These are phyloP conservation scores for Hericium coralloides DNA, from an alignment of 768 basidiomycete genomes.

Conservation along the genomic window DNA sequence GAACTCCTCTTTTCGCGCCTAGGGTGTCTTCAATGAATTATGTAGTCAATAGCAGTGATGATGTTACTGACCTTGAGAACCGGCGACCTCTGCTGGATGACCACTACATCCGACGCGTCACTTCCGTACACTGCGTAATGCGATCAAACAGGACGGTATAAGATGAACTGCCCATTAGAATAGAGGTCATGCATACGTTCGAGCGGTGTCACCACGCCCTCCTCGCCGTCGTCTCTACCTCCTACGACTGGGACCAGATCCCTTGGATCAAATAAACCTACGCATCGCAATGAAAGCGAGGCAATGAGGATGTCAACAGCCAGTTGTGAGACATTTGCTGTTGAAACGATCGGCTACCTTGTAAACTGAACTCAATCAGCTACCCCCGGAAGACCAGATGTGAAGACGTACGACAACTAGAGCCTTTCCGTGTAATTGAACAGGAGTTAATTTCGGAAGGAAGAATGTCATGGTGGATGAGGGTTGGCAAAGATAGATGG, in stretches of 20 bases:
- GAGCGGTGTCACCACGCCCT: slow-evolving; percentile 62
- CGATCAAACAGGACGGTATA: slow-evolving; percentile 4
- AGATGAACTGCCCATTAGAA: background rate
- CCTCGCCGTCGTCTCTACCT: slow-evolving; percentile 49
- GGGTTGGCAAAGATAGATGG: too few relatives aligned
- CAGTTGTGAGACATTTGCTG: slow-evolving; percentile 76
- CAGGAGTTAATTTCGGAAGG: background rate
- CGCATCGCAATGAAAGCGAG: slow-evolving; percentile 46
- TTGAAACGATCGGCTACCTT: slow-evolving; percentile 62
- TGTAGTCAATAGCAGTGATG: background rate
- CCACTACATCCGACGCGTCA: slow-evolving; percentile 36
- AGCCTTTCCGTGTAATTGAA: slow-evolving; percentile 20
- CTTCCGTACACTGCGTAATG: slow-evolving; percentile 52
- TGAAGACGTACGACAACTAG: slow-evolving; percentile 34
- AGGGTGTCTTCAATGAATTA: background rate
- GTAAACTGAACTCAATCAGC: slow-evolving; percentile 1
- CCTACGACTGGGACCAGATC: slow-evolving; percentile 68
- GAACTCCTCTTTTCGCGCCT: slow-evolving; percentile 67
- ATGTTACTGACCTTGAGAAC: slow-evolving; percentile 50
- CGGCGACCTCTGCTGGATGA: slow-evolving; percentile 76
- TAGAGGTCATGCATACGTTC: slow-evolving; percentile 47
- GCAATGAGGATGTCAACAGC: slow-evolving; percentile 67
- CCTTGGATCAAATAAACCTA: slow-evolving; percentile 56
- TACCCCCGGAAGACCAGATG: slow-evolving; percentile 8
- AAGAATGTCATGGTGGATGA: background rate